These are phyloP conservation scores for Coemansia sp. DNA, from an alignment of 192 early-diverging fungal species.

Conservation along the genomic window DNA sequence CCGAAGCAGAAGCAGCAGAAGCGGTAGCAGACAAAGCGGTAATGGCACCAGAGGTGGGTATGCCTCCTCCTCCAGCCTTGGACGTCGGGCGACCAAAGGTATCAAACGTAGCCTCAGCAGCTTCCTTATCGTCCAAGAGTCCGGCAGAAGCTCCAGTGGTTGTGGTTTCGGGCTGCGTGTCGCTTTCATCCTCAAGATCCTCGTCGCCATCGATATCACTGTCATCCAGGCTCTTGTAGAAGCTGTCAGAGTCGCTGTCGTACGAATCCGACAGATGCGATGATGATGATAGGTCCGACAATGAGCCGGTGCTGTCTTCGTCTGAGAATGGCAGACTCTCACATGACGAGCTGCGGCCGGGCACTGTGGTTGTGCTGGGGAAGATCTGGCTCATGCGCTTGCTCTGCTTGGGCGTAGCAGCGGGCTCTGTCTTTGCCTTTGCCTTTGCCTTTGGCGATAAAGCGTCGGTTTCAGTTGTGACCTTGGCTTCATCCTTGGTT, in stretches of 20 bases:
- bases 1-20: too few species aligned
- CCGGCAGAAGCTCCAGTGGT: not conserved
- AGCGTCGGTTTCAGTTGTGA: too few species aligned
- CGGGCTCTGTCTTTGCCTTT: not conserved
- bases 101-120: not conserved
- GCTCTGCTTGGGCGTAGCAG: conserved; percentile 1
- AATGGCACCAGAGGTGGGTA: too few species aligned
- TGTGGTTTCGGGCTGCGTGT: not conserved
- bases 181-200: conserved; percentile 34
- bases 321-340: conserved; percentile 40
- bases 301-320: conserved; percentile 19
- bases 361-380: conserved; percentile 4
- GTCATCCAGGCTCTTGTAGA: conserved; percentile 40
- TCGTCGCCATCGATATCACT: conserved; percentile 35
- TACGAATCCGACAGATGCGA: conserved; percentile 31
- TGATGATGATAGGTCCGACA: conserved; percentile 22
- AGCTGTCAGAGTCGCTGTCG: conserved; percentile 38
- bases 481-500: not conserved
- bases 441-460: not conserved
- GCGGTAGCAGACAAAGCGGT: too few species aligned
- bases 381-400: conserved; percentile 26
- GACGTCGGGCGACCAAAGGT: not conserved
- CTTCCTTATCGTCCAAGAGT: not conserved
- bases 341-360: conserved; percentile 23
- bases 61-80: not conserved